Conservation (phyloP, 768 basidiomycete genomes). For the Fomitopsis serialis region DNA sequence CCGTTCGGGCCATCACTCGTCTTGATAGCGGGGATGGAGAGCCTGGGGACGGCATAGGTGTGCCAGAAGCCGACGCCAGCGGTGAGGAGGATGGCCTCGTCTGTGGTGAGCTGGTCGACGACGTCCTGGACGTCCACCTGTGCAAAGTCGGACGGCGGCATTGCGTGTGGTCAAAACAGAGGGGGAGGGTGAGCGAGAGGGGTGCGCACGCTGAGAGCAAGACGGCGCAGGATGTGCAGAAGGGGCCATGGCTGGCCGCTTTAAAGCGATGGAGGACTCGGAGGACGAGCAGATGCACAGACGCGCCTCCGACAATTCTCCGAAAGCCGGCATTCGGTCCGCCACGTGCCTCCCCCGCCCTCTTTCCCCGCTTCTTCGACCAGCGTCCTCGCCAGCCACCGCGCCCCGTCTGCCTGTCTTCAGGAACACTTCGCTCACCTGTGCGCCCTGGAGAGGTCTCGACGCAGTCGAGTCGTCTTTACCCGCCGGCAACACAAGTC, state of each 20-base stretch:
- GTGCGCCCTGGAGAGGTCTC: too few relatives aligned
- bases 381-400: too few relatives aligned
- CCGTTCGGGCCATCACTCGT: conserved; percentile 83
- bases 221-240: not conserved
- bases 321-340: not conserved
- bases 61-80: conserved; percentile 80
- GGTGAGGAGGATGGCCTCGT: conserved; percentile 68
- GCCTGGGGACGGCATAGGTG: conserved; percentile 56
- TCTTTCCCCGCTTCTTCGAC: too few relatives aligned
- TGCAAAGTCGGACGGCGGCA: conserved; percentile 69
- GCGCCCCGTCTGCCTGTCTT: too few relatives aligned
- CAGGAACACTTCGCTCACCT: too few relatives aligned
- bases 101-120: conserved; percentile 61
- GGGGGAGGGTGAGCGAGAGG: not conserved
- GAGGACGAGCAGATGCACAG: not conserved
- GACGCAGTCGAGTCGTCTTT: too few relatives aligned
- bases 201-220: not conserved
- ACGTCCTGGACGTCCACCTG: conserved; percentile 55
- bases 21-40: conserved; percentile 71
- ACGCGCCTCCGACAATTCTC: not conserved
- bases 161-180: conserved; percentile 17
- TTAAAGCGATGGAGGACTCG: not conserved
- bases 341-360: too few relatives aligned
- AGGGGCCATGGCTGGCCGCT: not conserved
- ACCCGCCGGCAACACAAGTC: too few relatives aligned